Evolutionary conservation across 176 grass and related monocot genomes (phyloP), one percentile per base, ranked within the genome.

Genomic region (Bothriochloa decipiens): DNA sequence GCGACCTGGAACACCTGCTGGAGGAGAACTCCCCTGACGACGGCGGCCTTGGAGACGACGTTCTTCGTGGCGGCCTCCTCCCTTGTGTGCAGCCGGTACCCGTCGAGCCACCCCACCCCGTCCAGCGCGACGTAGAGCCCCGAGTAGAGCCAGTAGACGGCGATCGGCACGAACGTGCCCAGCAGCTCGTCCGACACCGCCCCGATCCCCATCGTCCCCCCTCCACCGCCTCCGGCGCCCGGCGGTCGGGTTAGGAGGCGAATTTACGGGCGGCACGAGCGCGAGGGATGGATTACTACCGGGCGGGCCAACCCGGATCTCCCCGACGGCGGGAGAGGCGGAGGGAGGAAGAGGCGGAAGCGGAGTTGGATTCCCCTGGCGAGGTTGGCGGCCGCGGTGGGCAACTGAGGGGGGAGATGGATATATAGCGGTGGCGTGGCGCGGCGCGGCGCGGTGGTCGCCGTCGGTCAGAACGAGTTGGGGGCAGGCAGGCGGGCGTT

Each of bases 111-210:
- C 35, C 71, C 79, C 65, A 90, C 74, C 22, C 89, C 76, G 25
- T 91, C 94, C 23, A 97, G 76, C 75, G 85, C 79, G 47, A 88
- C 70, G 78, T 94, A 97, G 32, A 94, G 26, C 35, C 94, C 91
- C 4, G 94, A 97, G 81, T 97, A 97, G 66, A 91, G 77, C 94
- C 94, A 97, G 66, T 94, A 97, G 40, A 97, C 94, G 11, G 75
- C 91, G 58, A 97, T 91, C 53, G 94, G 94, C 86, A 97, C 89
- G 53, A 97, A 93, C 26, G 94, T 97, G 81, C 94, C 94, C 75
- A 97, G 52, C 77, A 97, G 79, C 86, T 97, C 94, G 82, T 97
- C 94, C 73, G 94, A 97, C 82, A 84, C 74, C 33, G 22, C 80
- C 81, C 62, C 87, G 83, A 92, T 91, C 79, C 73, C 83, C 93